Conservation (phyloP, 2,329 filamentous ascomycete species). For the Knufia fluminis region DNA sequence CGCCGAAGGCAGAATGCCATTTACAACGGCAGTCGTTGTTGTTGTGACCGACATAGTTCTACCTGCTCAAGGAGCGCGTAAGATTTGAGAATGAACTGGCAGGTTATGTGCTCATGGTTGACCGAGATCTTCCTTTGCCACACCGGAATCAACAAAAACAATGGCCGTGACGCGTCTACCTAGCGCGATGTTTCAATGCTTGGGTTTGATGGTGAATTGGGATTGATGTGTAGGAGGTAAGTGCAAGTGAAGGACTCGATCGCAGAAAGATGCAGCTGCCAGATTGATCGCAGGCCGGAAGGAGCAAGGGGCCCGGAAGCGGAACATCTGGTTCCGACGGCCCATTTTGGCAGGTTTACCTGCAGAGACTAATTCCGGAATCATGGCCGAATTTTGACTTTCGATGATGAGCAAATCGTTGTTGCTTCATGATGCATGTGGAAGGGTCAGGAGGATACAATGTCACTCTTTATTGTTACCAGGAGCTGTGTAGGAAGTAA, state of each 20-base stretch:
- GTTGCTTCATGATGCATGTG: constrained; percentile 8
- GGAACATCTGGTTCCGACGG: not conserved
- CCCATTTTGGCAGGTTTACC: not conserved
- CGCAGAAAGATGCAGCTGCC: not conserved
- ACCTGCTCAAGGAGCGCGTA: constrained; percentile 11
- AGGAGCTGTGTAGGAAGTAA: not conserved
- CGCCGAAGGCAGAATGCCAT: constrained; percentile 24
- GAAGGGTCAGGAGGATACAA: not conserved
- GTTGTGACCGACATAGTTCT: constrained; percentile 18
- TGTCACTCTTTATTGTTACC: not conserved
- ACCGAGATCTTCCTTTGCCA: not conserved
- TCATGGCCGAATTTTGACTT: not conserved
- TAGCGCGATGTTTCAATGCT: not conserved
- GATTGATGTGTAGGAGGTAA: not conserved
- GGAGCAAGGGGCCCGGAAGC: not conserved
- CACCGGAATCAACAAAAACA: not conserved
- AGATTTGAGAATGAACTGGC: not conserved
- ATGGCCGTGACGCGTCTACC: not conserved
- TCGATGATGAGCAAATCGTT: constrained; percentile 3
- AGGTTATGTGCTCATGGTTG: constrained; percentile 2
- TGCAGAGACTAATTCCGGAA: too few species aligned
- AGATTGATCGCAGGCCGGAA: not conserved
- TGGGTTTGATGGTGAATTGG: not conserved
- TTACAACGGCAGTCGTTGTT: constrained; percentile 18
- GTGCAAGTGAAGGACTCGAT: not conserved